phyloP scores from a whole-genome alignment of 73 alveolate species.

The Symbiodinium pilosum region DNA sequence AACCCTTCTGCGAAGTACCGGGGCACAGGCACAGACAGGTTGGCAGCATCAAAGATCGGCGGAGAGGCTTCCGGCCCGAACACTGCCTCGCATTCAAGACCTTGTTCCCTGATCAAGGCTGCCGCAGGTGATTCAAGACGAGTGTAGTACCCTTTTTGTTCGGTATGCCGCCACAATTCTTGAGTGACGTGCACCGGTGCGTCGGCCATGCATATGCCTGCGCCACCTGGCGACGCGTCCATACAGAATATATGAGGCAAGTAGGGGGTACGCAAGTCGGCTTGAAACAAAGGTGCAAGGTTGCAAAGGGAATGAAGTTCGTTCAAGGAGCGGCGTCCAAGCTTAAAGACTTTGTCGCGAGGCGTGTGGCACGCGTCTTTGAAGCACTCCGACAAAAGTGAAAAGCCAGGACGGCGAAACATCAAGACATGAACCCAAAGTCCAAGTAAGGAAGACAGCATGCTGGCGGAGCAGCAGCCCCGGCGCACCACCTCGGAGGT shows the following conservation, averaged over 20 bases:
- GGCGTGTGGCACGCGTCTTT: neutral
- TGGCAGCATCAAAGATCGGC: neutral
- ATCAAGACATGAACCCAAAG: neutral
- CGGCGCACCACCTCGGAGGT: neutral
- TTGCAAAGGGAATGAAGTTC: neutral
- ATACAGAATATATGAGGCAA: too few species aligned
- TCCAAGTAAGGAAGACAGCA: neutral
- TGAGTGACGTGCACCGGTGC: neutral
- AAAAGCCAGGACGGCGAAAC: neutral
- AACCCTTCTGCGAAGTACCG: neutral
- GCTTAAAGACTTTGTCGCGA: neutral
- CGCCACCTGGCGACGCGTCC: neutral
- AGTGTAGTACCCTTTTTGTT: neutral
- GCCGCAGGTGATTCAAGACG: neutral
- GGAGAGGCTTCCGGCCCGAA: neutral
- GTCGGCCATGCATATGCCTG: neutral
- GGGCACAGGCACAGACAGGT: neutral
- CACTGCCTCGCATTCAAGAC: neutral
- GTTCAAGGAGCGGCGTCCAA: neutral
- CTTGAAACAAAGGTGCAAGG: neutral
- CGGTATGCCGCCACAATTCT: slow-evolving; percentile 24
- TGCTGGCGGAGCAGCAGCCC: neutral
- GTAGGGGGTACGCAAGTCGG: neutral
- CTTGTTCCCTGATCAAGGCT: neutral
- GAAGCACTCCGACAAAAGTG: neutral